These are phyloP conservation scores for Malus sylvestris DNA, from an alignment of 306 rosid species.

Conservation along the genomic window DNA sequence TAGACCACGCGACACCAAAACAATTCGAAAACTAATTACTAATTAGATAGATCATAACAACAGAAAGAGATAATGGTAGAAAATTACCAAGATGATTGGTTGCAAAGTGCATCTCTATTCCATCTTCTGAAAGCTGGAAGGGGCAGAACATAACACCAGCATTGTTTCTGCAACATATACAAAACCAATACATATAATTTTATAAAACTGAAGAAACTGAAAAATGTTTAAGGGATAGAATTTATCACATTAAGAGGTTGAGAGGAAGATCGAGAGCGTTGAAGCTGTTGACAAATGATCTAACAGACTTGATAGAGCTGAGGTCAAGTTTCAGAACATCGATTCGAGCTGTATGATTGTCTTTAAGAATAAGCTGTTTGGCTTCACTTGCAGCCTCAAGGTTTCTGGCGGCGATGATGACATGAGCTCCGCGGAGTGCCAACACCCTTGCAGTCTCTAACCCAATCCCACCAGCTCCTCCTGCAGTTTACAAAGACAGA, in stretches of 20 bases:
- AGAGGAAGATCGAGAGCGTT: slow-evolving; percentile 72
- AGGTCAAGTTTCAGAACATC: slow-evolving; percentile 71
- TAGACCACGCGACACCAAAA: not conserved
- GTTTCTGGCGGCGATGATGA: slow-evolving; percentile 76
- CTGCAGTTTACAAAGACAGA: slow-evolving; percentile 25
- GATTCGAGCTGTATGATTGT: slow-evolving; percentile 41
- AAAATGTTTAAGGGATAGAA: not conserved
- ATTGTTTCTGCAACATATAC: slow-evolving; percentile 63
- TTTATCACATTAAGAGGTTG: slow-evolving; percentile 63
- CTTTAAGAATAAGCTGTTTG: slow-evolving; percentile 39
- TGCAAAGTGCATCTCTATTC: slow-evolving; percentile 84
- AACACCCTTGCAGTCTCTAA: slow-evolving; percentile 72
- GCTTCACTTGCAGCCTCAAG: slow-evolving; percentile 64
- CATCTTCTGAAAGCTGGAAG: slow-evolving; percentile 67
- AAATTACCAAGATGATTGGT: slow-evolving; percentile 84
- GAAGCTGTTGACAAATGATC: slow-evolving; percentile 56
- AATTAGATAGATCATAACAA: not conserved
- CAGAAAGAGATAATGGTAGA: not conserved
- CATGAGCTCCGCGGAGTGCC: slow-evolving; percentile 59
- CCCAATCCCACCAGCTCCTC: slow-evolving; percentile 97
- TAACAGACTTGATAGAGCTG: slow-evolving; percentile 53
- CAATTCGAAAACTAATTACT: not conserved
- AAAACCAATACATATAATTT: not conserved
- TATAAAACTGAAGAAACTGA: not conserved
- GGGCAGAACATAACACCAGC: slow-evolving; percentile 99